Evolutionary conservation across 805 yeast species (phyloP), one percentile per base, ranked within the genome.

Genomic region (Hanseniaspora mollemarum): DNA sequence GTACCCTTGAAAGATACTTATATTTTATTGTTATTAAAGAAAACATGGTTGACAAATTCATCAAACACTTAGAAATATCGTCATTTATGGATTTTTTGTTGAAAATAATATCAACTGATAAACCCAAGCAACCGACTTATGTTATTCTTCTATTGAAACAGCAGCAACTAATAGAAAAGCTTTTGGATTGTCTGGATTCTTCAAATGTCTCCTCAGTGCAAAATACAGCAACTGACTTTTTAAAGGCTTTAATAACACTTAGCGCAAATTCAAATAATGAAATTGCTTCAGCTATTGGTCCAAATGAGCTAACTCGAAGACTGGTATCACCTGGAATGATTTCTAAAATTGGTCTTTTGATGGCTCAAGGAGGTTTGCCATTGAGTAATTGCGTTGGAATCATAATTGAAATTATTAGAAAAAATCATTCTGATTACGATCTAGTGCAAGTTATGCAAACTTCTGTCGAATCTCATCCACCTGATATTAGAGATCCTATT

Each of bases 381-480:
- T 73, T 92, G 56, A 83, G 92, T 33, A 90, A 88, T 58, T 94
- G 95, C 60, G 98, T 92, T 29, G 94, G 96, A 5, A 87, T 92
- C 24, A 78, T 92, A 31, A 90, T 92, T 58, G 98, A 92, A 67
- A 76, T 92, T 38, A 92, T 92, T 53, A 76, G 98, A 60, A 92
- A 92, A 63, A 92, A 92, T 63, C 92, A 92, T 62, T 86, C 96
- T 0, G 98, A 92, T 64, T 92, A 92, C 65, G 98, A 92, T 67
- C 73, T 78, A 43, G 83, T 85, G 43, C 94, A 94, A 53, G 94
- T 94, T 21, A 69, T 84, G 58, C 81, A 80, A 64, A 81, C 85
- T 39, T 80, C 94, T 1, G 65, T 84, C 55, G 94, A 87, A 53
- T 80, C 88, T 22, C 92, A 88, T 59, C 96, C 96, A 5, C 97